Conservation (phyloP, 2,329 filamentous ascomycete genomes). For the Colletotrichum scovillei region DNA sequence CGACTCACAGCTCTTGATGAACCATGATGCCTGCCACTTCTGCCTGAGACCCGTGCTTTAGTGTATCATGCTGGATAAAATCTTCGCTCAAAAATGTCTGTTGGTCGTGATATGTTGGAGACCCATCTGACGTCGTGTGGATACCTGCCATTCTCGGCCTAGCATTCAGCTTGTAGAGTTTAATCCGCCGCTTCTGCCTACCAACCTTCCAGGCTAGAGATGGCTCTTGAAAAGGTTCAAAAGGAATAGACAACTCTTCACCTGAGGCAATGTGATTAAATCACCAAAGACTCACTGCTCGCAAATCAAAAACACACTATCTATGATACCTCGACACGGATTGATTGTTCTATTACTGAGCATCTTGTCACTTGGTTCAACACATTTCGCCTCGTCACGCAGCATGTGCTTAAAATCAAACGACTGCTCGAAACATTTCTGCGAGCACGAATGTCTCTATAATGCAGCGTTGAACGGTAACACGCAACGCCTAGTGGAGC, state of each 20-base stretch:
- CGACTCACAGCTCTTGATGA: no score
- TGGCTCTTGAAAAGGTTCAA: no score
- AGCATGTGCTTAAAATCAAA: neutral
- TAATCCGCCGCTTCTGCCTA: neutral
- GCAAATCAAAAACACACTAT: neutral
- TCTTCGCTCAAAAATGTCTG: no score
- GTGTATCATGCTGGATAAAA: no score
- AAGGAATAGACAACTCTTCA: no score
- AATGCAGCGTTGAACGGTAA: neutral
- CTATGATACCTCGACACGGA: neutral
- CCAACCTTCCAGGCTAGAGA: no score
- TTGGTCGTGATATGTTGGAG: no score
- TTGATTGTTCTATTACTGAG: neutral
- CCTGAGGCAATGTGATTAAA: no score
- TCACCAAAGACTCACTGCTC: no score
- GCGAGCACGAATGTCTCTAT: neutral
- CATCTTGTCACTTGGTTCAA: neutral
- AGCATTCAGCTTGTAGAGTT: neutral
- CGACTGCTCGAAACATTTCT: neutral
- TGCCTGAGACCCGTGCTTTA: neutral
- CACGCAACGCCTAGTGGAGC: neutral
- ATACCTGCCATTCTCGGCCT: neutral
- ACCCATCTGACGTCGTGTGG: neutral
- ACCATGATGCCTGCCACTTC: neutral
- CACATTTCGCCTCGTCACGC: neutral